Base-by-base conservation (phyloP, 805 yeast species). In the Candida methanosorbosa region DNA sequence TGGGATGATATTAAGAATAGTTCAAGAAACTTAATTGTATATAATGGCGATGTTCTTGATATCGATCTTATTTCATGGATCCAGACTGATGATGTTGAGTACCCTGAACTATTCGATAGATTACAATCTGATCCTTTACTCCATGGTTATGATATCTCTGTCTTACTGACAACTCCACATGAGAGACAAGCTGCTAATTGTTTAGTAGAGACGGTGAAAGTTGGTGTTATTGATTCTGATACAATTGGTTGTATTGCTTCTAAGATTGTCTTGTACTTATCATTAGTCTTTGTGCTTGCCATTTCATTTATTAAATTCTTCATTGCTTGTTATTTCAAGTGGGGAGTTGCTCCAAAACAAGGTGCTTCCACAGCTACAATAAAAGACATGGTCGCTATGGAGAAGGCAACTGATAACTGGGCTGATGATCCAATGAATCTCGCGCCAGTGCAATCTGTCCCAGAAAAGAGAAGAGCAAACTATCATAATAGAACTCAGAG, bases 161-260 rank as follows among this genome's bases (percentile, higher is more conserved):
- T 81, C 32, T 68, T 85, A 16, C 66, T 85, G 38, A 72, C 83
- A 25, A 72, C 77, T 22, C 66, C 76, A 23, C 74, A 70, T n/a
- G 75, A 78, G 43, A 72, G 88, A 38, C 68, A 72, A 49, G 74
- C 77, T 4, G 95, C 92, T 6, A 73, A 78, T 48, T 92, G 98
- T 57, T 63, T 92, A 36, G 64, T 80, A 9, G 97, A 92, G 57
- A 82, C 86, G 35, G 66, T 83, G 34, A 85, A 81, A 57, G 94
- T 90, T 13, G 98, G 98, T 17, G 78, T 75, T 32, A 74, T 92
- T 28, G 97, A 92, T 52, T 75, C 88, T 2, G 84, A 83, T 26
- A 78, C 95, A 6, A 76, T 92, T 49, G 98, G 98, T 5, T 92
- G 98, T 61, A 78, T 92, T 50, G 94, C 95, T 0, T 86, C 97